These are phyloP conservation scores for Pelargonium australe DNA, from an alignment of 441 rosid genomes.

Conservation along the genomic window DNA sequence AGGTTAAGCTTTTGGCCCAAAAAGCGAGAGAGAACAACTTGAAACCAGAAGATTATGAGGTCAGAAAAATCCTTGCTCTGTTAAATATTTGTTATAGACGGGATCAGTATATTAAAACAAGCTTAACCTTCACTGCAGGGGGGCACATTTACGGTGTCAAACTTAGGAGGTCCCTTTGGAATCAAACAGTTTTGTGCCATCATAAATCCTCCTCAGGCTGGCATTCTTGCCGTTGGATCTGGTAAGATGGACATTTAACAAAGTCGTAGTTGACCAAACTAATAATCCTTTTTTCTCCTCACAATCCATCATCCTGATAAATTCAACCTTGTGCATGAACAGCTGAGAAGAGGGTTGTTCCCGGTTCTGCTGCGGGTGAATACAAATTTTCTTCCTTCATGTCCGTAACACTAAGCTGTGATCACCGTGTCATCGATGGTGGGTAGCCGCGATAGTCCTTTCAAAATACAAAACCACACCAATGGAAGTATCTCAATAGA, in stretches of 20 bases:
- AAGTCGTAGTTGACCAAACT: not conserved
- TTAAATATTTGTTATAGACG: not conserved
- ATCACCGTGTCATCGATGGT: conserved; percentile 94
- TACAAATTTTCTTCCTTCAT: conserved; percentile 69
- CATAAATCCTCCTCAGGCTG: conserved; percentile 91
- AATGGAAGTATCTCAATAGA: not conserved
- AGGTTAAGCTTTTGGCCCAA: conserved; percentile 71
- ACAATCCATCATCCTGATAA: not conserved
- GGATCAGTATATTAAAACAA: conserved; percentile 1
- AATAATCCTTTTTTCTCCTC: not conserved
- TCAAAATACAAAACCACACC: not conserved
- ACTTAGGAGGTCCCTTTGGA: conserved; percentile 95
- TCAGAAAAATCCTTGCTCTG: conserved; percentile 13
- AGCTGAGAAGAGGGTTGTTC: conserved; percentile 87
- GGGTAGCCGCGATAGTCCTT: conserved; percentile 10
- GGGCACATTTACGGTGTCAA: conserved; percentile 92
- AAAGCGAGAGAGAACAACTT: conserved; percentile 76
- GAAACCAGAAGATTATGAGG: conserved; percentile 92
- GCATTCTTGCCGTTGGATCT: conserved; percentile 87
- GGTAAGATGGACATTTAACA: conserved; percentile 35
- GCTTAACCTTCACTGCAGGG: conserved; percentile 48
- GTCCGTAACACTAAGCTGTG: conserved; percentile 84
- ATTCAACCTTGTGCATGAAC: conserved; percentile 20
- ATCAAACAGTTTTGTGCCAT: conserved; percentile 91
- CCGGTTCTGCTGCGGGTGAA: conserved; percentile 58